Evolutionary conservation across 805 yeast species (phyloP).

Genomic region (Hanseniaspora guilliermondii): DNA sequence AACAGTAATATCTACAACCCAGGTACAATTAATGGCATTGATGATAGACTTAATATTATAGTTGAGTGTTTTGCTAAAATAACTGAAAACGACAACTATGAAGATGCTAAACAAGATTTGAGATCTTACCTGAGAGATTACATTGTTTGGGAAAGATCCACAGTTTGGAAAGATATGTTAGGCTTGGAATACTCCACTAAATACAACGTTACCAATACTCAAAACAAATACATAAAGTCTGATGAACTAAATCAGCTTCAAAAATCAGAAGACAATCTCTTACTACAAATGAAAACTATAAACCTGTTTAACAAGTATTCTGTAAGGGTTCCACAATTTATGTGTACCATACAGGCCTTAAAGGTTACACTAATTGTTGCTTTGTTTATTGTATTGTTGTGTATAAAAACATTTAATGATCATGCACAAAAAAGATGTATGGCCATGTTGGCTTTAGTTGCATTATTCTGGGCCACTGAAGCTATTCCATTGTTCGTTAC

Average conservation of each 20-base stretch:
- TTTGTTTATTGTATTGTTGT: constrained; percentile 42
- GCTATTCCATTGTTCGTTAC: constrained; percentile 89
- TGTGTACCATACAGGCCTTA: constrained; percentile 37
- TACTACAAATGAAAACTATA: constrained; percentile 28
- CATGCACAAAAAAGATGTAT: constrained; percentile 49
- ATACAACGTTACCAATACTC: constrained; percentile 32
- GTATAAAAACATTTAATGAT: constrained; percentile 52
- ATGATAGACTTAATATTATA: constrained; percentile 40
- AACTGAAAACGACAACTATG: constrained; percentile 29
- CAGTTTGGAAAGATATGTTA: constrained; percentile 92
- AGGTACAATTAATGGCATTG: constrained; percentile 37
- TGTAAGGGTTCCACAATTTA: constrained; percentile 35
- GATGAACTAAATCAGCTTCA: constrained; percentile 21
- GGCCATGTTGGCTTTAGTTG: constrained; percentile 49
- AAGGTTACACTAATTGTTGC: constrained; percentile 38
- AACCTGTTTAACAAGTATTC: constrained; percentile 26
- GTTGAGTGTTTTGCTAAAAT: constrained; percentile 43
- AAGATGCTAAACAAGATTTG: constrained; percentile 40
- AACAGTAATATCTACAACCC: constrained; percentile 45
- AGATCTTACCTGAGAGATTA: constrained; percentile 67
- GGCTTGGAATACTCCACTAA: constrained; percentile 52
- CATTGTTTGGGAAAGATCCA: constrained; percentile 91
- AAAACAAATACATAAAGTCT: constrained; percentile 24
- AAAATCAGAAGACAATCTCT: constrained; percentile 8
- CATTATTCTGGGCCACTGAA: constrained; percentile 90